phyloP scores from a whole-genome alignment of 225 moss, liverwort and hornwort species.

The Asterella californica region DNA sequence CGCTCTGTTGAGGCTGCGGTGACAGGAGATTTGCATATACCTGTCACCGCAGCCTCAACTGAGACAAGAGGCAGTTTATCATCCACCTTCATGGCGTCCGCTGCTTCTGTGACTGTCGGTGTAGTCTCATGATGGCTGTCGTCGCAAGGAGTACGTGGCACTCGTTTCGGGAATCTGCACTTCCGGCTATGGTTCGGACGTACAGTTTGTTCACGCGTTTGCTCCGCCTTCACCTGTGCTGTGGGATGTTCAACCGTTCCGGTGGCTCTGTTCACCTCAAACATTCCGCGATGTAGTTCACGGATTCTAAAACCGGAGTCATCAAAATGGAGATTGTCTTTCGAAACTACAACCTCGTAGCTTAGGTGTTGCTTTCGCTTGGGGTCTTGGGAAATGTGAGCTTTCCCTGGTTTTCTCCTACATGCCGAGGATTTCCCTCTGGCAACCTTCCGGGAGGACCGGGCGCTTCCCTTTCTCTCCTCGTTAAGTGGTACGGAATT shows the following conservation, averaged over 20 bases:
- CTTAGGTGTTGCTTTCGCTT: background rate
- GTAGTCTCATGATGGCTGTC: too few species aligned
- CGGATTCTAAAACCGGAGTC: background rate
- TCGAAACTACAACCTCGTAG: background rate
- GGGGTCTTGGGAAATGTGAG: background rate
- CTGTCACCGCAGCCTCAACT: too few species aligned
- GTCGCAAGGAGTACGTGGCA: background rate
- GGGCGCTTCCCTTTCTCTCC: background rate
- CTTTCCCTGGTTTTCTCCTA: background rate
- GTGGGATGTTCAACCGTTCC: background rate
- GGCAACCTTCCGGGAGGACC: background rate
- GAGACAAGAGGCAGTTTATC: background rate
- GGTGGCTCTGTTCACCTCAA: background rate
- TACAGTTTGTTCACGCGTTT: background rate
- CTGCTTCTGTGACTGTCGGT: background rate
- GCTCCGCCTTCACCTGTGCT: background rate
- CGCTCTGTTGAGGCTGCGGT: background rate
- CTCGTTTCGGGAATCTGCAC: background rate
- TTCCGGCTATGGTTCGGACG: background rate
- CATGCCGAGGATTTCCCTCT: background rate
- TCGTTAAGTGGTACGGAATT: background rate
- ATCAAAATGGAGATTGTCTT: background rate
- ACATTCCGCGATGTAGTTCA: background rate
- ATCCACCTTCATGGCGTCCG: background rate
- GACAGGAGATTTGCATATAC: background rate